Evolutionary conservation across 805 yeast species (phyloP).

Genomic region (Ogataea parapolymorpha): DNA sequence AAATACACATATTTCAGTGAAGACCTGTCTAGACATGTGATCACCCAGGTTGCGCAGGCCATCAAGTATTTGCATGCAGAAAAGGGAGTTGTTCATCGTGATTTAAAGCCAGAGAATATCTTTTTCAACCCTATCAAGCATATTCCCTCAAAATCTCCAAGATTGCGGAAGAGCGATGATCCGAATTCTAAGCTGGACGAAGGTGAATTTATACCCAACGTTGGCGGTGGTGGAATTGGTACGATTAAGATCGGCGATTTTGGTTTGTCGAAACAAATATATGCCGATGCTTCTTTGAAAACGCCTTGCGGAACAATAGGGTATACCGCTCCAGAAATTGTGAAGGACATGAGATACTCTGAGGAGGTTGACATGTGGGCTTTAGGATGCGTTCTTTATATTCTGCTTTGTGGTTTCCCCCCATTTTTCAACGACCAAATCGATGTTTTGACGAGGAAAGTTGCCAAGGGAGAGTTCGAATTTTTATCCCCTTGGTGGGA

Average conservation of each 20-base stretch:
- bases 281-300: slow-evolving; percentile 76
- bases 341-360: slow-evolving; percentile 86
- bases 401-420: slow-evolving; percentile 94
- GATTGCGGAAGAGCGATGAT: slow-evolving; percentile 64
- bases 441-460: slow-evolving; percentile 70
- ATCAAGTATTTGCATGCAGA: slow-evolving; percentile 67
- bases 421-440: slow-evolving; percentile 89
- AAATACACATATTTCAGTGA: slow-evolving; percentile 75
- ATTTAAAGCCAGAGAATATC: slow-evolving; percentile 77
- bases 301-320: slow-evolving; percentile 99
- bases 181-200: slow-evolving; percentile 73
- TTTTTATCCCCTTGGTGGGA: slow-evolving; percentile 89
- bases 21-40: slow-evolving; percentile 67
- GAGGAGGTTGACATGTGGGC: slow-evolving; percentile 99
- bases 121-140: slow-evolving; percentile 59
- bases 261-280: slow-evolving; percentile 87
- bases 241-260: slow-evolving; percentile 89
- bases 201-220: slow-evolving; percentile 73
- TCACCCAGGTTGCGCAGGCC: slow-evolving; percentile 67
- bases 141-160: slow-evolving; percentile 37
- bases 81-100: slow-evolving; percentile 79
- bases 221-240: slow-evolving; percentile 95
- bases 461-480: slow-evolving; percentile 74
- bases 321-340: slow-evolving; percentile 97
- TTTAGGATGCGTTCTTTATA: slow-evolving; percentile 91